These are phyloP conservation scores for Talaromyces amestolkiae DNA, from an alignment of 2,329 filamentous ascomycete species.

Conservation along the genomic window DNA sequence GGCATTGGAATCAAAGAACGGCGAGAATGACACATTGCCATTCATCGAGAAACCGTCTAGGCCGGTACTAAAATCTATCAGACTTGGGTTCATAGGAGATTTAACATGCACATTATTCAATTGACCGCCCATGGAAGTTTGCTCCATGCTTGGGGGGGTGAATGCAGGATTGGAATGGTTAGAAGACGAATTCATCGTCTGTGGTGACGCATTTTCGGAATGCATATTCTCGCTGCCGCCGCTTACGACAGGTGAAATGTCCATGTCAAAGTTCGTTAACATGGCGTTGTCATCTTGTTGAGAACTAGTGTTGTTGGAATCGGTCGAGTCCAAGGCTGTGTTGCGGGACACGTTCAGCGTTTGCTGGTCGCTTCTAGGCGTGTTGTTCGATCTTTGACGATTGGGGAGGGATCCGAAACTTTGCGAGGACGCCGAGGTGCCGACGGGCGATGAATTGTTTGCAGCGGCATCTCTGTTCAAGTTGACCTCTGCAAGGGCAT, in stretches of 20 bases:
- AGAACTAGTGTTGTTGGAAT: conserved; percentile 12
- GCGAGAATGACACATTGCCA: conserved; percentile 4
- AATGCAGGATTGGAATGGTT: conserved; percentile 38
- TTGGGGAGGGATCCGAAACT: conserved; percentile 26
- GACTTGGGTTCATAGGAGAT: neutral
- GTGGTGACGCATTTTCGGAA: conserved; percentile 37
- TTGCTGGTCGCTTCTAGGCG: neutral
- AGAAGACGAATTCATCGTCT: conserved; percentile 38
- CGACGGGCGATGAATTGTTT: conserved; percentile 11
- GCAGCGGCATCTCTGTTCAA: neutral
- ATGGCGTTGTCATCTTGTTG: conserved; percentile 11
- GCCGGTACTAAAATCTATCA: neutral
- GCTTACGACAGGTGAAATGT: conserved; percentile 32
- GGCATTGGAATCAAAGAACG: conserved; percentile 8
- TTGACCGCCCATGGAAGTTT: conserved; percentile 19
- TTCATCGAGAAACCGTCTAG: conserved; percentile 1
- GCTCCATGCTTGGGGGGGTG: conserved; percentile 30
- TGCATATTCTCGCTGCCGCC: conserved; percentile 30
- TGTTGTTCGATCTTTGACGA: conserved; percentile 24
- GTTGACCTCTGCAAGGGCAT: neutral
- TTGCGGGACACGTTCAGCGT: neutral
- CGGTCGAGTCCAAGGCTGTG: neutral
- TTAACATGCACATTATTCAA: neutral
- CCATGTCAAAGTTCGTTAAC: conserved; percentile 31
- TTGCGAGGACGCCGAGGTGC: conserved; percentile 7